Evolutionary conservation across 2,329 filamentous ascomycete species (phyloP), one percentile per base, ranked within the genome.

Genomic region (Metarhizium album): DNA sequence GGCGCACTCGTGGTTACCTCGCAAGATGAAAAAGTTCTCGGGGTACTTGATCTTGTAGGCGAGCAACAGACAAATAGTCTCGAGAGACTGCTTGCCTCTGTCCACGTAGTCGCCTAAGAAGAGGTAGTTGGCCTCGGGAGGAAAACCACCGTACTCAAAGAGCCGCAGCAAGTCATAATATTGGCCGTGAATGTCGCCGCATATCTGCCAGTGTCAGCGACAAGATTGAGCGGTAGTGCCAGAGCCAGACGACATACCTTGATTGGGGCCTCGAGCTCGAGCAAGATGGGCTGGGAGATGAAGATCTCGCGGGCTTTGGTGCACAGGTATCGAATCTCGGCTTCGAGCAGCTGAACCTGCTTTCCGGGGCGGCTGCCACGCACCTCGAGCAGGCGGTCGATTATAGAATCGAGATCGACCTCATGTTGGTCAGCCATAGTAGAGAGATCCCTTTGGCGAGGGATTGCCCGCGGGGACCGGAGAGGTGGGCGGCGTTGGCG

Each of bases 41-140:
- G 93, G 93, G 69, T 95, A 97, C 76, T 97, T 97, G 81, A 98
- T 95, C 82, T 98, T 98, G 82, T 97, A 98, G 56, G 90, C 90
- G 48, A 98, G 81, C 52, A 98, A 80, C 57, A 98, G 78, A 75
- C 90, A 95, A 72, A 98, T 97, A 59, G 93, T 97, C 78, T 98
- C 93, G 50, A 98, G 84, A 37, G 91, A 96, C 74, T 98, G 93
- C 79, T 98, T 97, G 75, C 93, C 93, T 75, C 93, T 85, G 70
- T 98, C 93, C 63, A 98, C 93, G 65, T 98, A 98, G 69, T 98
- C 93, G 60, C 93, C 93, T 47, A 98, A 86, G 80, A 98, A 98
- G 62, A 98, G 88, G 73, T 97, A 98, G 78, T 98, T 98, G 65
- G 93, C 90, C 74, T 97, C 90, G 14, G 93, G 93, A 51, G 93